These are phyloP conservation scores for Spergularia marina DNA, from an alignment of 148 eudicot species.

Conservation along the genomic window DNA sequence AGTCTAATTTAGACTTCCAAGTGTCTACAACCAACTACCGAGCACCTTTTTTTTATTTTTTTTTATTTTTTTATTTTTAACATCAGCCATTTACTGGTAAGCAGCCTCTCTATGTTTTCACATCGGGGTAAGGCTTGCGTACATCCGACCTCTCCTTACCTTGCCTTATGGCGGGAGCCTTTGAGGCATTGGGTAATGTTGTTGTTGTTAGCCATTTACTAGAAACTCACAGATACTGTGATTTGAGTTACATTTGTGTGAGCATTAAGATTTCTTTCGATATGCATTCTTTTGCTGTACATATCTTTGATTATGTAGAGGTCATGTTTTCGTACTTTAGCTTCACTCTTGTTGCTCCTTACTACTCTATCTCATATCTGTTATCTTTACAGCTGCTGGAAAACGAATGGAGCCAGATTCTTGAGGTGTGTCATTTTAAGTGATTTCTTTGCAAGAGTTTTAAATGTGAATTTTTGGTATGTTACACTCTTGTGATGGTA, in stretches of 20 bases:
- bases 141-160: no score
- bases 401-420: constrained; percentile 58
- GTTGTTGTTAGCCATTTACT: no score
- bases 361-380: constrained; percentile 10
- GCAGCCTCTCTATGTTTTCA: no score
- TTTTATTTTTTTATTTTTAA: no score
- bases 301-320: background rate
- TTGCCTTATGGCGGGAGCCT: no score
- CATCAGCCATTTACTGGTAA: background rate
- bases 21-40: no score
- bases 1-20: background rate
- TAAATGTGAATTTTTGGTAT: no score
- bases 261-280: background rate
- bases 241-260: background rate
- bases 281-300: background rate
- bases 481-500: constrained; percentile 1
- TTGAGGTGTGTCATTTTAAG: constrained; percentile 47
- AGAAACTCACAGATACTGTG: background rate
- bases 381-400: constrained; percentile 48
- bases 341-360: constrained; percentile 10
- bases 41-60: no score
- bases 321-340: background rate
- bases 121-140: no score
- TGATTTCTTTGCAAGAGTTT: no score
- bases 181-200: no score